Conservation (phyloP, 2,329 filamentous ascomycete genomes). For the Cladophialophora carrionii region DNA sequence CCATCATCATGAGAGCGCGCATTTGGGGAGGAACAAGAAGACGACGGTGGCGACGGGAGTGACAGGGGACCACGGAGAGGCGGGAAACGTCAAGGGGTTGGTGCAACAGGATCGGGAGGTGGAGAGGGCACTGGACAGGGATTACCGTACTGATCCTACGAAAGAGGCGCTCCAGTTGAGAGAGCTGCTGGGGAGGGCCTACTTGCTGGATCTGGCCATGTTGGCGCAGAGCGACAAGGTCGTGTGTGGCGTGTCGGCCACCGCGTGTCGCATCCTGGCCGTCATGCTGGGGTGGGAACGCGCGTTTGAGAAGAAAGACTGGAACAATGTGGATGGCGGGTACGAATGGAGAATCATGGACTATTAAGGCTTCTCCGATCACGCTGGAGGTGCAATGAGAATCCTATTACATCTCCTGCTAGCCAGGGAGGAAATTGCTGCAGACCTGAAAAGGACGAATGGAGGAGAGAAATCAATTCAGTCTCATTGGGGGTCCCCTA, state of each 20-base stretch:
- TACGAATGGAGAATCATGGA: constrained; percentile 61
- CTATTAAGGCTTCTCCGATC: constrained; percentile 30
- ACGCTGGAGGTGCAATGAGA: not conserved
- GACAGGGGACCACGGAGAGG: no score
- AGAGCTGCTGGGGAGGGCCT: constrained; percentile 76
- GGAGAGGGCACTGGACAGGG: not conserved
- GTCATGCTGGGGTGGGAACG: constrained; percentile 86
- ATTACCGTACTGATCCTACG: constrained; percentile 40
- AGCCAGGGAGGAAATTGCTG: not conserved
- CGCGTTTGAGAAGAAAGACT: constrained; percentile 62
- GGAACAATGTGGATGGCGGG: constrained; percentile 79
- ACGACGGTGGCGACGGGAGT: not conserved
- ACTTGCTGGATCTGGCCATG: constrained; percentile 78
- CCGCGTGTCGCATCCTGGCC: constrained; percentile 69
- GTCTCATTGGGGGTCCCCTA: not conserved
- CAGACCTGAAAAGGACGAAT: not conserved
- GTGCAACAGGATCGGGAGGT: not conserved
- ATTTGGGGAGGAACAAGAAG: not conserved
- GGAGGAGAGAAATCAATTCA: not conserved
- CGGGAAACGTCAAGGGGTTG: no score
- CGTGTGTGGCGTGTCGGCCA: constrained; percentile 71
- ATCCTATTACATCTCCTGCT: not conserved
- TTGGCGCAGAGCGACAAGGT: constrained; percentile 70
- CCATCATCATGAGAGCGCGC: constrained; percentile 11
- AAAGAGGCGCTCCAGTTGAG: constrained; percentile 64